Evolutionary conservation across 345 rosid species (phyloP).

Genomic region (Isatis tinctoria): DNA sequence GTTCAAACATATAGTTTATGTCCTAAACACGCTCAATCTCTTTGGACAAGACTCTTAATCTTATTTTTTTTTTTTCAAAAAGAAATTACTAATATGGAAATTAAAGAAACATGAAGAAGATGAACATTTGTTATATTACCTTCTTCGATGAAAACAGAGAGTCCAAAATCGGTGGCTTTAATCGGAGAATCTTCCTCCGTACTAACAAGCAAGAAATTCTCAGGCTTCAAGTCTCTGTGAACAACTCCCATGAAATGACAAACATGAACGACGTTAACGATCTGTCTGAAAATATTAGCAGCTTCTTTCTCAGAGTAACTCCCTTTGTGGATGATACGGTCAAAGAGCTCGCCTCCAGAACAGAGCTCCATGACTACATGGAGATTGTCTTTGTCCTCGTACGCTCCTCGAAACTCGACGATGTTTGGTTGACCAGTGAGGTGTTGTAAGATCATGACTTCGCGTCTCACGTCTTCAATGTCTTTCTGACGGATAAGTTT

Average conservation of each 20-base stretch:
- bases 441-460: constrained; percentile 73
- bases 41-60: constrained; percentile 1
- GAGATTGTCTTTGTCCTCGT: constrained; percentile 58
- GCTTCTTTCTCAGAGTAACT: constrained; percentile 82
- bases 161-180: constrained; percentile 86
- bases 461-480: constrained; percentile 65
- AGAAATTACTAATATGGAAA: neutral
- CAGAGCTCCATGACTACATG: constrained; percentile 92
- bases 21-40: constrained; percentile 12
- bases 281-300: constrained; percentile 60
- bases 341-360: constrained; percentile 93
- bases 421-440: constrained; percentile 85
- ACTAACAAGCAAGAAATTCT: constrained; percentile 76
- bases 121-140: constrained; percentile 37
- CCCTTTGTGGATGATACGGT: constrained; percentile 69
- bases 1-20: neutral
- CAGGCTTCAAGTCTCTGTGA: constrained; percentile 93
- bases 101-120: neutral
- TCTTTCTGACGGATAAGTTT: constrained; percentile 47
- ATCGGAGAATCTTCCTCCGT: constrained; percentile 45
- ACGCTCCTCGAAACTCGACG: constrained; percentile 80
- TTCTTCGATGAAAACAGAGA: constrained; percentile 84
- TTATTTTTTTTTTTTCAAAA: neutral
- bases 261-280: constrained; percentile 79
- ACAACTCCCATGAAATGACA: constrained; percentile 97